Evolutionary conservation across 208 protist species (phyloP), one percentile per base, ranked within the genome.

Genomic region (Wallacemonas sp.): DNA sequence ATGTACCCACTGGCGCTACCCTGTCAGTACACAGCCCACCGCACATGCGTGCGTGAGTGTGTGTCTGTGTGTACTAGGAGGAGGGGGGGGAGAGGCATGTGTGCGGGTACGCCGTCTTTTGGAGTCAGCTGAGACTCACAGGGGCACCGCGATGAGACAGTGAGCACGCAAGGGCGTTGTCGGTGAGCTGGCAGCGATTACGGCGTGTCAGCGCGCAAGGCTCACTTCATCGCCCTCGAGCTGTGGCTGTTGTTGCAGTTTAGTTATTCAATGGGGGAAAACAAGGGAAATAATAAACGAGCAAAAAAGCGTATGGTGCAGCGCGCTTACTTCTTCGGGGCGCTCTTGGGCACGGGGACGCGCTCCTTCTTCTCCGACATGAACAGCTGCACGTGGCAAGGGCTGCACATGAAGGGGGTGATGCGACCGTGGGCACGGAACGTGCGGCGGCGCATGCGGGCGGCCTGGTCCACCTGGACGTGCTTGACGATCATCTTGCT

Each of bases 391-490:
- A 95, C 87, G 72, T 95, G 90, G 82, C 90, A 95, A 19, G 88
- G 87, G 80, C 81, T 93, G 87, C 90, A 93, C 93, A 97, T 97
- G 90, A 89, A 97, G 47, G 93, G 90, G 21, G 81, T 82, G 67
- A 98, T 98, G 74, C 95, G 89, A 61, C 96, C 96, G 77, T 98
- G 96, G 48, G 96, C 96, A 78, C 96, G 90, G 83, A 96, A 98
- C 41, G 94, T 98, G 74, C 95, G 88, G 78, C 96, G 88, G 68
- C 96, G 90, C 78, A 95, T 89, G 72, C 83, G 88, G 56, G 83
- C 69, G 48, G 95, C 96, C 76, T 93, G 63, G 61, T 98, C 85
- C 19, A 97, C 95, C 78, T 96, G 85, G 49, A 98, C 80, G 86
- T 98, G 95, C 69, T 92, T 90, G 69, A 98, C 84, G 66, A 93